A percentile compares a stretch with the other conserved stretches of the same genome.
Conservation (phyloP, 2,329 filamentous ascomycete genomes). For the Dothistroma septosporum region DNA sequence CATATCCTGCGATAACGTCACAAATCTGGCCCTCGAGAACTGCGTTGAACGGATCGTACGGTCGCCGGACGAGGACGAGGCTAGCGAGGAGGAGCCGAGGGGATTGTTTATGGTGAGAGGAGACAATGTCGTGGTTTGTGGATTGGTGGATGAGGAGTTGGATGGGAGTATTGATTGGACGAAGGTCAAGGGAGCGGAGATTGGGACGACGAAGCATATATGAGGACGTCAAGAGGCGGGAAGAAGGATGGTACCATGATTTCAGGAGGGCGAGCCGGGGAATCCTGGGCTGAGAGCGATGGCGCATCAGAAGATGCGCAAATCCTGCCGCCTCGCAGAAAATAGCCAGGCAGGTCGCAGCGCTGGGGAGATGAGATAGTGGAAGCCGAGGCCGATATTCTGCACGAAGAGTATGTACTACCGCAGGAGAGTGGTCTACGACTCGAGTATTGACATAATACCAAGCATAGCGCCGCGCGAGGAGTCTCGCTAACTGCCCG, state of each 20-base stretch:
- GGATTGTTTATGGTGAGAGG: constrained; percentile 89
- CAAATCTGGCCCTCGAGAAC: constrained; percentile 81
- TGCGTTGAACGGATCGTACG: constrained; percentile 89
- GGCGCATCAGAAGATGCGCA: background rate
- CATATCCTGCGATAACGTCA: constrained; percentile 81
- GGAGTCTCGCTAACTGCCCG: background rate
- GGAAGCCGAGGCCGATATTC: background rate
- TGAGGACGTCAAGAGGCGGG: constrained; percentile 3
- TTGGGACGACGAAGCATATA: constrained; percentile 71
- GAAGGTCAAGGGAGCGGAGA: constrained; percentile 77
- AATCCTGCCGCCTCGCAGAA: background rate
- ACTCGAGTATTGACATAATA: background rate
- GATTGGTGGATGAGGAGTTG: constrained; percentile 81
- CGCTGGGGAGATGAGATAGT: background rate
- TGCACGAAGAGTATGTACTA: constrained; percentile 3
- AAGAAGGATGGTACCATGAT: background rate
- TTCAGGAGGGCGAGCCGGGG: no score
- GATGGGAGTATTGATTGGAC: constrained; percentile 90
- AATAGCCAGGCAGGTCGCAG: background rate
- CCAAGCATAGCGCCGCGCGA: background rate
- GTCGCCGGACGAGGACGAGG: constrained; percentile 74
- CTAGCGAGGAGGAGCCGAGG: constrained; percentile 73
- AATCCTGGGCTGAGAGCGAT: background rate
- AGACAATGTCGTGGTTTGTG: constrained; percentile 89
- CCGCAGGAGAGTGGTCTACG: background rate